Percentiles rank a stretch among this genome's conserved stretches.
Conservation (phyloP, 306 rosid species). For the Quercus mongolica region DNA sequence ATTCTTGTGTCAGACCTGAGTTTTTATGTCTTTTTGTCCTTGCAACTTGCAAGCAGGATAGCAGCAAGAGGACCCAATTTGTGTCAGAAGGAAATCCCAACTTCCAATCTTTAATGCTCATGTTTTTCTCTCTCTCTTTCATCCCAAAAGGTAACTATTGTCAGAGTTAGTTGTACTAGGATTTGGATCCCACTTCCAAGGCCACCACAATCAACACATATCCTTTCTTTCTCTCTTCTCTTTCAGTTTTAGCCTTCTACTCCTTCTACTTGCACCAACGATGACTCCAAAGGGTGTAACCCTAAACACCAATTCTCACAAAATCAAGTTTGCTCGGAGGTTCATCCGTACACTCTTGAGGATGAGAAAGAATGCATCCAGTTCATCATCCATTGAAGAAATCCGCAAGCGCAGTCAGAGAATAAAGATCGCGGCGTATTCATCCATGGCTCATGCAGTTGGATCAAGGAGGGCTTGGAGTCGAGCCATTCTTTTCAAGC, state of each 20-base stretch:
- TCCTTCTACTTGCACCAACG: background rate
- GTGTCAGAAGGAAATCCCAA: slow-evolving; percentile 34
- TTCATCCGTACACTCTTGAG: slow-evolving; percentile 26
- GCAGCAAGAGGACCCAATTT: background rate
- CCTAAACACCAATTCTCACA: slow-evolving; percentile 1
- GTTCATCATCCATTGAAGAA: background rate
- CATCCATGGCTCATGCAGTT: slow-evolving; percentile 38
- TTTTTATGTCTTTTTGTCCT: slow-evolving; percentile 18
- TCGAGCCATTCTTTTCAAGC: slow-evolving; percentile 39
- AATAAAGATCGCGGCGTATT: slow-evolving; percentile 36
- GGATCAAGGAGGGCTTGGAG: slow-evolving; percentile 43
- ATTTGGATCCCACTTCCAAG: background rate
- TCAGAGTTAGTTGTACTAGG: slow-evolving; percentile 27
- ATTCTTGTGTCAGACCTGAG: background rate
- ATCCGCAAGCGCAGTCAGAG: slow-evolving; percentile 13
- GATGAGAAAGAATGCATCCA: slow-evolving; percentile 11
- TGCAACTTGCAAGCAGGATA: slow-evolving; percentile 16
- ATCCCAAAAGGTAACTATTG: slow-evolving; percentile 10
- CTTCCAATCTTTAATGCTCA: slow-evolving; percentile 4
- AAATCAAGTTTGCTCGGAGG: slow-evolving; percentile 14
- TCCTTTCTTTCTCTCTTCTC: background rate
- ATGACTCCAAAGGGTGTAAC: background rate
- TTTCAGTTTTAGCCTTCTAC: background rate
- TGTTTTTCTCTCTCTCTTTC: slow-evolving; percentile 1
- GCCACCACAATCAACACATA: background rate